Conservation (phyloP, 1,284 basidiomycete genomes). For the Fistulinella staudtii region DNA sequence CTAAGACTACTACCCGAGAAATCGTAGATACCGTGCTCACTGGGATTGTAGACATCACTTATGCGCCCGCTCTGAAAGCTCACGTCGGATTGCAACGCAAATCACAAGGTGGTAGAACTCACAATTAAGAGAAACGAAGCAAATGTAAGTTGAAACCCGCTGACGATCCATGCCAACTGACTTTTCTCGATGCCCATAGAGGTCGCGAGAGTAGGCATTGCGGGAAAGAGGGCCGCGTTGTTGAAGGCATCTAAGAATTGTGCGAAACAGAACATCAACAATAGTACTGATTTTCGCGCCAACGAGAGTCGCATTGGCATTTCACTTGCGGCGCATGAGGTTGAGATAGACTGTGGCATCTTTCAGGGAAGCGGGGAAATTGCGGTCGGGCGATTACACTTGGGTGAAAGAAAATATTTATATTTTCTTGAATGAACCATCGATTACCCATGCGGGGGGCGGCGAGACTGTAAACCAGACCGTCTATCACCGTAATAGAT, state of each 20-base stretch:
- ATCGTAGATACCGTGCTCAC: conserved; percentile 8
- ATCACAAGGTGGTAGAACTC: conserved; percentile 22
- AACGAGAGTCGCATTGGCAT: conserved; percentile 15
- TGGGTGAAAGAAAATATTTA: background rate
- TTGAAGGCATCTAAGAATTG: conserved; percentile 48
- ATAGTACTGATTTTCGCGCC: conserved; percentile 32
- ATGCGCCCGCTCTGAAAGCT: conserved; percentile 30
- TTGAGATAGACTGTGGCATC: conserved; percentile 10
- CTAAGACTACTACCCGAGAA: background rate
- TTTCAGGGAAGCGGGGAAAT: background rate
- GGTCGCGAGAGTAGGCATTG: conserved; percentile 32
- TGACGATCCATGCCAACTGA: conserved; percentile 35
- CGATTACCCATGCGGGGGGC: background rate
- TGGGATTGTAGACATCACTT: conserved; percentile 31
- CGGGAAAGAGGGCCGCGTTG: conserved; percentile 45
- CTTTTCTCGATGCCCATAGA: conserved; percentile 59
- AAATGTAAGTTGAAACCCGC: conserved; percentile 43
- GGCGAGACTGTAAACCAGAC: background rate
- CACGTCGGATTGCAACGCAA: conserved; percentile 9
- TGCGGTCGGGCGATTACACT: background rate
- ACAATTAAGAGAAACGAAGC: conserved; percentile 41
- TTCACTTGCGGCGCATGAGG: conserved; percentile 21
- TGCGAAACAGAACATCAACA: conserved; percentile 44
- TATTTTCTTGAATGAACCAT: background rate
- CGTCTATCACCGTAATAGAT: background rate